Evolutionary conservation across 129 eudicot species (phyloP).

Genomic region (Kitagawia praeruptora): DNA sequence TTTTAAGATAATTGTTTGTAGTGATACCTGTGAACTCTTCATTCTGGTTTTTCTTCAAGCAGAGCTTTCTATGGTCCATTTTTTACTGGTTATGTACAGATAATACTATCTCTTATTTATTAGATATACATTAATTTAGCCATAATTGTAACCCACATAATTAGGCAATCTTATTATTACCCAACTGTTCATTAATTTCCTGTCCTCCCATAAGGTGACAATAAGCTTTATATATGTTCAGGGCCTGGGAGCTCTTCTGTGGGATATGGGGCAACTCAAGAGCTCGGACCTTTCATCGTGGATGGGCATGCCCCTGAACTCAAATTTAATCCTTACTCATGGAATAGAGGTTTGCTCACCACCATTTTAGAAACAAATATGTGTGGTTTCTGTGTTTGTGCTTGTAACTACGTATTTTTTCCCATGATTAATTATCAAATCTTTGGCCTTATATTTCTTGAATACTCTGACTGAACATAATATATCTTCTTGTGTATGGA

Average conservation of each 20-base stretch:
- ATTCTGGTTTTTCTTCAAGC: not conserved
- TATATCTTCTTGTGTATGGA: constrained; percentile 9
- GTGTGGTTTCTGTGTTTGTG: not conserved
- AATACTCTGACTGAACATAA: constrained; percentile 17
- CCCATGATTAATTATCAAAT: not conserved
- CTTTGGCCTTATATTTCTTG: not conserved
- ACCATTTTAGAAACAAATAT: not conserved
- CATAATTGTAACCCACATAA: constrained; percentile 12
- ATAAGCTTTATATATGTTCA: constrained; percentile 19
- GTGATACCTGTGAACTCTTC: not conserved
- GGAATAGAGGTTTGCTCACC: constrained; percentile 49
- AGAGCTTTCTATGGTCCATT: not conserved
- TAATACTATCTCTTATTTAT: constrained; percentile 9
- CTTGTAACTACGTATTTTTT: not conserved
- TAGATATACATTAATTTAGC: constrained; percentile 20
- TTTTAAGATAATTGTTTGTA: not conserved
- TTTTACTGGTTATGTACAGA: not conserved
- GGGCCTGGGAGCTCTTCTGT: constrained; percentile 99
- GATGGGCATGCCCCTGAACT: constrained; percentile 44
- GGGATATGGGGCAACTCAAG: constrained; percentile 99
- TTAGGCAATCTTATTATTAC: constrained; percentile 5
- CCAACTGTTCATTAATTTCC: constrained; percentile 20
- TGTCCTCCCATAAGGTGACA: constrained; percentile 50
- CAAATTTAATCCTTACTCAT: constrained; percentile 60
- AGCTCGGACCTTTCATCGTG: constrained; percentile 82